Base-by-base conservation (phyloP, 345 rosid genomes). In the Eucalyptus regnans region DNA sequence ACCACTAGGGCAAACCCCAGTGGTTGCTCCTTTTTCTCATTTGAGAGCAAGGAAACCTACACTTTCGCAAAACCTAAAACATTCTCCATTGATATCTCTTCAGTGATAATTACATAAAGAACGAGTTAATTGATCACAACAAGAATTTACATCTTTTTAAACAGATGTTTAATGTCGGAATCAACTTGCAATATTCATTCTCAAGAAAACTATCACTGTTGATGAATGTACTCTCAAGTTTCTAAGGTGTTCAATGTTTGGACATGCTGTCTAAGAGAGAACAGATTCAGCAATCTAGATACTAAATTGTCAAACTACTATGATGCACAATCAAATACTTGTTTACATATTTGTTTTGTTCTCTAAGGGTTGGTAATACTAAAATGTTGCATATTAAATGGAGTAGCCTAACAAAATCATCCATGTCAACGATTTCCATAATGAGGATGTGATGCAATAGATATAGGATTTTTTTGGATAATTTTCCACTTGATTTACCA, bases 1-100 rank as follows among this genome's bases (percentile, higher is more conserved):
- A 1, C 4, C 25, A 54, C 4, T 20, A 1, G 2, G 25, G 4
- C 58, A 54, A 54, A 54, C 23, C 25, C 9, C 0, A 3, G 1
- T 20, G 2, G 23, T 54, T 54, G 9, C 22, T 56, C 27, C 27
- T 56, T 56, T 56, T 23, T 56, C 12, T 56, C 9, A 56, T 64
- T 64, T n/a, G 76, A 64, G 10, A 64, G 76, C 6, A 64, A 17
- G 33, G 37, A 64, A 64, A n/a, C 17, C 37, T 64, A 64, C 41
- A n/a, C 33, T n/a, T 64, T 8, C 0, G 1, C 20, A 14, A 64
- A 64, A 13, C 37, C 76, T 64, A 31, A 64, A 64, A 64, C 10
- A n/a, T n/a, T 64, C 20, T 64, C 76, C 76, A 64, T 64, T 8
- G 41, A 64, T 64, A 64, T 64, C 41, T n/a, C 76, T 64, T 64